phyloP scores from a whole-genome alignment of 2,329 filamentous ascomycete genomes.

The Colletotrichum gigasporum region DNA sequence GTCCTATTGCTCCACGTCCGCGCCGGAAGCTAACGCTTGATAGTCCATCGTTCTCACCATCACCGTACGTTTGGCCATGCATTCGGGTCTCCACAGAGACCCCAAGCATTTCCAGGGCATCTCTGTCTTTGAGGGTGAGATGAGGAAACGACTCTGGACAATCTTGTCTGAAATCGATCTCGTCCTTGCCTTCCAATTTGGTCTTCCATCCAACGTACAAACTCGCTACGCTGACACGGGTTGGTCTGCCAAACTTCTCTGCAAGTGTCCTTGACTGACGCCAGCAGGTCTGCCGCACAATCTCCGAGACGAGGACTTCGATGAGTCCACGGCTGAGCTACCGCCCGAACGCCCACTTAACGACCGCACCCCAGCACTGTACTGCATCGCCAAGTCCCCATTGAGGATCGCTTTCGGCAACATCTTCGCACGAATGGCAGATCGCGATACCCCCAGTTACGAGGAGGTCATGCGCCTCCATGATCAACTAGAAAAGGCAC shows the following conservation, averaged over 20 bases:
- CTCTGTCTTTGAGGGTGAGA: conserved; percentile 52
- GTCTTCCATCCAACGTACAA: conserved; percentile 53
- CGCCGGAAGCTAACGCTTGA: neutral
- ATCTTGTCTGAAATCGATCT: conserved; percentile 51
- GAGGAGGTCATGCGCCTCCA: conserved; percentile 47
- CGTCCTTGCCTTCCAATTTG: conserved; percentile 53
- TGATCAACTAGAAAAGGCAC: conserved; percentile 44
- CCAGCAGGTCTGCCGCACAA: conserved; percentile 48
- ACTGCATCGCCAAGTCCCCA: conserved; percentile 37
- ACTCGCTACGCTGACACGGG: conserved; percentile 50
- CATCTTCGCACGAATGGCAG: conserved; percentile 32
- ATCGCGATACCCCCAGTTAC: conserved; percentile 40
- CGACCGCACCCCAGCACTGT: conserved; percentile 39
- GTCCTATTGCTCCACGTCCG: neutral
- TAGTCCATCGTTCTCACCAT: conserved; percentile 44
- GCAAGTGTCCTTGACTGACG: neutral
- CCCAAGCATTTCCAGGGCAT: conserved; percentile 50
- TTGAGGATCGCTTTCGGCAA: conserved; percentile 37
- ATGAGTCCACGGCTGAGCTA: conserved; percentile 41
- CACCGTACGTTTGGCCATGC: conserved; percentile 45
- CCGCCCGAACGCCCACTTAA: conserved; percentile 45
- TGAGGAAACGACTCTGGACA: conserved; percentile 55
- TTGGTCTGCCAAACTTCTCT: neutral
- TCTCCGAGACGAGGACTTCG: conserved; percentile 53
- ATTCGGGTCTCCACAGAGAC: conserved; percentile 55